phyloP scores from a whole-genome alignment of 2,329 filamentous ascomycete species.

The Claviceps africana region DNA sequence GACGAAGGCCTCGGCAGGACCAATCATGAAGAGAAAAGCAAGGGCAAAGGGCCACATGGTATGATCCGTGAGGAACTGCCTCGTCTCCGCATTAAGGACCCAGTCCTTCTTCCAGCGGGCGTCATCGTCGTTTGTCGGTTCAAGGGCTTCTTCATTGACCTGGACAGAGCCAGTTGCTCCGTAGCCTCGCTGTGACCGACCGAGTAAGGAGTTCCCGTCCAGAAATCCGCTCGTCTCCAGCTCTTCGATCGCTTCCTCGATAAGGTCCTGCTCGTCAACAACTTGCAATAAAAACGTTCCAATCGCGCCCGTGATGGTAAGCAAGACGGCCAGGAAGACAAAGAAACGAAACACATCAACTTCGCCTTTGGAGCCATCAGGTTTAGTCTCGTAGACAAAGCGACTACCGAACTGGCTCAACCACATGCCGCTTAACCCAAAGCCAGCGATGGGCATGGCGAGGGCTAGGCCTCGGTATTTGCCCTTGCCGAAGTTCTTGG shows the following conservation, averaged over 20 bases:
- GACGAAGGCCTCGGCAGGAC: slow-evolving; percentile 93
- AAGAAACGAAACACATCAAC: slow-evolving; percentile 77
- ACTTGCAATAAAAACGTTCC: slow-evolving; percentile 64
- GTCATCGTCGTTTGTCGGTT: slow-evolving; percentile 29
- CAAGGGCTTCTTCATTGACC: slow-evolving; percentile 26
- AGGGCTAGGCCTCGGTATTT: slow-evolving; percentile 79
- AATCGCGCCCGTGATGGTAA: slow-evolving; percentile 55
- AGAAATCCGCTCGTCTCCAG: slow-evolving; percentile 79
- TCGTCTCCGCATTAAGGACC: slow-evolving; percentile 83
- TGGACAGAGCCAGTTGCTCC: slow-evolving; percentile 42
- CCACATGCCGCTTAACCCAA: slow-evolving; percentile 93
- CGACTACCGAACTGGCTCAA: slow-evolving; percentile 75
- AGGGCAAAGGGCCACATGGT: slow-evolving; percentile 94
- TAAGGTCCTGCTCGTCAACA: slow-evolving; percentile 73
- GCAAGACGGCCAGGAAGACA: slow-evolving; percentile 62
- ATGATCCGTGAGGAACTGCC: slow-evolving; percentile 67
- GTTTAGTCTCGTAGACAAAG: slow-evolving; percentile 54
- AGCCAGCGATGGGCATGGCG: slow-evolving; percentile 79
- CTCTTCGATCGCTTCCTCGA: slow-evolving; percentile 80
- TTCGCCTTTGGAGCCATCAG: slow-evolving; percentile 49
- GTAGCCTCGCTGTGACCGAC: slow-evolving; percentile 41
- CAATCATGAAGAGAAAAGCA: slow-evolving; percentile 85
- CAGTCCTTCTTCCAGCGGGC: slow-evolving; percentile 66
- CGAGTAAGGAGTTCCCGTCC: slow-evolving; percentile 60
- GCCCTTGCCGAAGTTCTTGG: slow-evolving; percentile 92